Percentiles rank a stretch among this genome's conserved stretches.
These are phyloP conservation scores for Aspergillus alliaceus DNA, from an alignment of 2,329 filamentous ascomycete species.

Conservation along the genomic window DNA sequence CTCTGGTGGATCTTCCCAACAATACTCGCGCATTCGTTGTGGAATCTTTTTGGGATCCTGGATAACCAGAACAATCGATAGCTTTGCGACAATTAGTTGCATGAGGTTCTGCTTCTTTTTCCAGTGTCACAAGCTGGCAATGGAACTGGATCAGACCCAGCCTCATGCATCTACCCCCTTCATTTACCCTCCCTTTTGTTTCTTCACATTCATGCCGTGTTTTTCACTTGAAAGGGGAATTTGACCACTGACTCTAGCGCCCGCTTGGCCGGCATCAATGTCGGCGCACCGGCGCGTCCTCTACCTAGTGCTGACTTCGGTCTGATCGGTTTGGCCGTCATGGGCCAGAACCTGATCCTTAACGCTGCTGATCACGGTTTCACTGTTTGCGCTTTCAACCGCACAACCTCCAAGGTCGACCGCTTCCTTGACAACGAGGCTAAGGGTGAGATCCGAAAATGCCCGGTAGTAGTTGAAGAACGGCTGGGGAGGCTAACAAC, in stretches of 20 bases:
- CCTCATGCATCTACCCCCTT: neutral
- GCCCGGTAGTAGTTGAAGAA: neutral
- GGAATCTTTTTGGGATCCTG: neutral
- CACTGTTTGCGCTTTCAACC: constrained; percentile 98
- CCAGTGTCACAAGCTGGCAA: neutral
- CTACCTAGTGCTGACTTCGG: constrained; percentile 76
- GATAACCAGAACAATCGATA: neutral
- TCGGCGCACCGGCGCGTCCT: constrained; percentile 61
- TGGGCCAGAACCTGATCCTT: constrained; percentile 84
- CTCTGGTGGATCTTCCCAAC: neutral
- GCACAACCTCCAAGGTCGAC: constrained; percentile 98
- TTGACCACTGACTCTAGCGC: constrained; percentile 59
- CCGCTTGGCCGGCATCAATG: constrained; percentile 71
- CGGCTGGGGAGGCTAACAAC: neutral
- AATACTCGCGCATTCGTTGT: neutral
- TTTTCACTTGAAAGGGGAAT: constrained; percentile 32
- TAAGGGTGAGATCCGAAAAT: constrained; percentile 59
- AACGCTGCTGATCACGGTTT: constrained; percentile 91
- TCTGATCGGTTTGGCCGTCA: constrained; percentile 90
- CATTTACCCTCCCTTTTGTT: neutral
- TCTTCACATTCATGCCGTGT: neutral
- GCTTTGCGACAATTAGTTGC: neutral
- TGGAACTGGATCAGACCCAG: neutral
- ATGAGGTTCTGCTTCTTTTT: too few relatives aligned
- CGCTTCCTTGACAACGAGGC: constrained; percentile 87